Conservation (phyloP, 2,329 filamentous ascomycete species). For the Helicocarpus griseus region DNA sequence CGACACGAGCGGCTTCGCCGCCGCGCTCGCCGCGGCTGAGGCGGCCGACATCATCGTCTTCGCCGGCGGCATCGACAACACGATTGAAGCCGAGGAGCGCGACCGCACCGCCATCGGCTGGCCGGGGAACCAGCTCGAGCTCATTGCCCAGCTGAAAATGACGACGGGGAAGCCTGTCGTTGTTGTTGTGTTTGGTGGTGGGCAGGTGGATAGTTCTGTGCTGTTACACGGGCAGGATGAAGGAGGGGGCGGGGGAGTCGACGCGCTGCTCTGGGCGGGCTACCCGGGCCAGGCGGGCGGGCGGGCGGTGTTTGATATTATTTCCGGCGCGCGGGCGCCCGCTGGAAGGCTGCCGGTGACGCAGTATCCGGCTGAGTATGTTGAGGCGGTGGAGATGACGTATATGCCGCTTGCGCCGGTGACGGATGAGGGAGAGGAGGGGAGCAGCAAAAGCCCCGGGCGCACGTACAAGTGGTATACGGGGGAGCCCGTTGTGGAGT, state of each 20-base stretch:
- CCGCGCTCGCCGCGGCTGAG: slow-evolving; percentile 25
- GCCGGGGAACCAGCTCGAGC: slow-evolving; percentile 33
- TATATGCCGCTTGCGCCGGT: slow-evolving; percentile 26
- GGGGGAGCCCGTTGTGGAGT: slow-evolving; percentile 24
- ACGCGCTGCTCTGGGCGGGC: slow-evolving; percentile 32
- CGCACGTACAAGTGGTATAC: slow-evolving; percentile 32
- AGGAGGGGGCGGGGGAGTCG: too few relatives aligned
- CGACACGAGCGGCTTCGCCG: slow-evolving; percentile 22
- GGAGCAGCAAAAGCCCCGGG: slow-evolving; percentile 19
- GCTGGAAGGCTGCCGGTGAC: slow-evolving; percentile 29
- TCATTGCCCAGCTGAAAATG: slow-evolving; percentile 30
- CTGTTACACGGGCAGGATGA: slow-evolving; percentile 29
- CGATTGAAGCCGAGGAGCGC: slow-evolving; percentile 31
- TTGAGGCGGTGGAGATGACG: slow-evolving; percentile 24
- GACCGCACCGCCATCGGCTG: slow-evolving; percentile 35
- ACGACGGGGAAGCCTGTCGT: slow-evolving; percentile 30
- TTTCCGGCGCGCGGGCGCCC: slow-evolving; percentile 25
- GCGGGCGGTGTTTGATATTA: slow-evolving; percentile 26
- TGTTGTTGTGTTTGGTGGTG: slow-evolving; percentile 35
- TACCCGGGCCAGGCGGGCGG: slow-evolving; percentile 33
- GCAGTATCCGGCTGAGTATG: slow-evolving; percentile 32
- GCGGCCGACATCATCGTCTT: slow-evolving; percentile 31
- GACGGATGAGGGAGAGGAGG: background rate
- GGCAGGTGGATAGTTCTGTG: slow-evolving; percentile 34
- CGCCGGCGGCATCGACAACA: slow-evolving; percentile 34